Conservation (phyloP, 1,139 yeast genomes). For the Taphrina communis region DNA sequence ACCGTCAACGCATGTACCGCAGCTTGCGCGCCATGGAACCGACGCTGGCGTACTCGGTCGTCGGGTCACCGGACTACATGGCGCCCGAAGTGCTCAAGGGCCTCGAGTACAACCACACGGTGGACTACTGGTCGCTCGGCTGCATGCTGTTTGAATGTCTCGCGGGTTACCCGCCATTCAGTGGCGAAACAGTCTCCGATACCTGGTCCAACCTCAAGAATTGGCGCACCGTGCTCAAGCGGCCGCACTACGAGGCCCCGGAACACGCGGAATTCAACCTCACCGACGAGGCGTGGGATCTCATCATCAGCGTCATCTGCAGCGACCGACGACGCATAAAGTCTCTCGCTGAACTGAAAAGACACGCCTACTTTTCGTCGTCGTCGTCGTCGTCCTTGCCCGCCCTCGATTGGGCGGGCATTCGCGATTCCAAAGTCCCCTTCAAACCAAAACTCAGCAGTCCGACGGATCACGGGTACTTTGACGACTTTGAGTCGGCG, state of each 20-base stretch:
- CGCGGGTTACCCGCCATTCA: conserved; percentile 95
- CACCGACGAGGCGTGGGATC: conserved; percentile 89
- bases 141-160: conserved; percentile 92
- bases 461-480: conserved; percentile 98
- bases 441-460: conserved; percentile 95
- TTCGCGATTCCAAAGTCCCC: conserved; percentile 69
- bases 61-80: conserved; percentile 99
- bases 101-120: conserved; percentile 88
- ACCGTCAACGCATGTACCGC: conserved; percentile 61
- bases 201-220: conserved; percentile 91
- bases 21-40: conserved; percentile 63
- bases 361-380: conserved; percentile 69
- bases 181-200: conserved; percentile 91
- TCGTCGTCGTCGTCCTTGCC: conserved; percentile 50
- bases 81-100: conserved; percentile 97
- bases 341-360: conserved; percentile 78
- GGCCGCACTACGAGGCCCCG: conserved; percentile 66
- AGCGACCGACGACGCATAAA: conserved; percentile 76
- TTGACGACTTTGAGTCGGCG: conserved; percentile 95
- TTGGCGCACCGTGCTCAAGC: conserved; percentile 84
- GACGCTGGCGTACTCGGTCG: conserved; percentile 90
- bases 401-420: conserved; percentile 76
- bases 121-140: conserved; percentile 98
- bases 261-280: conserved; percentile 44
- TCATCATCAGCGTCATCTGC: conserved; percentile 77